Conservation (phyloP, 139 green algal genomes). For the Volvox africanus region DNA sequence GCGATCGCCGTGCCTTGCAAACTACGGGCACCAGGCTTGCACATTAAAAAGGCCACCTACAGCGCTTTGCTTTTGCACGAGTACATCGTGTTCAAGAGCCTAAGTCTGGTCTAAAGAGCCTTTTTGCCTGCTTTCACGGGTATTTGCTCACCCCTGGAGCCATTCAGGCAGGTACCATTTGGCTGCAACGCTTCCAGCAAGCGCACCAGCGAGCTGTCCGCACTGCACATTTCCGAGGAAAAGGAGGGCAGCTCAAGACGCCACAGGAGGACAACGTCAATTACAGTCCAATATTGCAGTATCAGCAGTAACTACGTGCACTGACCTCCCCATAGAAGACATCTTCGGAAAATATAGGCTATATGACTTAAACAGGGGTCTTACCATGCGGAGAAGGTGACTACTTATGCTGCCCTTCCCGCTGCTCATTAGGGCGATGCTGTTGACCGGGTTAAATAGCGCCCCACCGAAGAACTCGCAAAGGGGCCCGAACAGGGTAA, state of each 20-base stretch:
- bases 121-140: no score
- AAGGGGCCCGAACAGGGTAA: slow-evolving; percentile 54
- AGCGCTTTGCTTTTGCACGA: no score
- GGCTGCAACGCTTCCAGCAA: slow-evolving; percentile 42
- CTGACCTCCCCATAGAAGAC: no score
- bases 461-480: slow-evolving; percentile 54
- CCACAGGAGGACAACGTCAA: background rate
- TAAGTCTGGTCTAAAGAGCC: no score
- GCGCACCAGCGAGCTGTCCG: slow-evolving; percentile 50
- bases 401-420: slow-evolving; percentile 25
- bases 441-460: slow-evolving; percentile 63
- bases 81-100: no score
- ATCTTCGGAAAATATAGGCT: no score
- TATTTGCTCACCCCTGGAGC: slow-evolving; percentile 52
- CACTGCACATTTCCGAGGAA: background rate
- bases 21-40: no score
- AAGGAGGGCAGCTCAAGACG: background rate
- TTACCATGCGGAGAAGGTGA: slow-evolving; percentile 54
- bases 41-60: no score
- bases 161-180: slow-evolving; percentile 41
- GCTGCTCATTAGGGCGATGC: slow-evolving; percentile 46
- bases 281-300: no score
- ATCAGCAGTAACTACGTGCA: no score
- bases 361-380: background rate
- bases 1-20: no score